Percentiles rank a stretch among this genome's conserved stretches.
These are phyloP conservation scores for Bonia amplexicaulis DNA, from an alignment of 176 grass and related monocot species.

Conservation along the genomic window DNA sequence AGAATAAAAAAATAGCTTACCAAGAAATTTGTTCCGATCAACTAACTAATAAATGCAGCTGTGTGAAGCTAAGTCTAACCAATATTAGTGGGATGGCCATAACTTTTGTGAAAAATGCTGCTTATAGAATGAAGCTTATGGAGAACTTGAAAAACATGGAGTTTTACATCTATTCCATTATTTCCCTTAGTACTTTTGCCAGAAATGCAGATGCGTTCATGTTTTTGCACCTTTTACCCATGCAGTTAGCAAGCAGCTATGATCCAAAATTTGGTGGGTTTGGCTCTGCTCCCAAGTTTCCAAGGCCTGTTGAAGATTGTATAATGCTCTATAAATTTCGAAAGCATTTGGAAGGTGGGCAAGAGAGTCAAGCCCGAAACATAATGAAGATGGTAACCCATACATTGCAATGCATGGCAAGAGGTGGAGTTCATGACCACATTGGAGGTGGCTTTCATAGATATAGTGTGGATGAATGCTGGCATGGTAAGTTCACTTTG, in stretches of 20 bases:
- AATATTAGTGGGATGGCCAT: neutral
- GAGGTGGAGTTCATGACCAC: constrained; percentile 95
- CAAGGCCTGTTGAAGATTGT: constrained; percentile 78
- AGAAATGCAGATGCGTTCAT: neutral
- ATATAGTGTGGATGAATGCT: constrained; percentile 94
- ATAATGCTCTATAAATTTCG: constrained; percentile 76
- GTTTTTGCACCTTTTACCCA: neutral
- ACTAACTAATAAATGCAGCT: neutral
- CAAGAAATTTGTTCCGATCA: neutral
- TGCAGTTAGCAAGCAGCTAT: constrained; percentile 62
- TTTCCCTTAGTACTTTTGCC: neutral
- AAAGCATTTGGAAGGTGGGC: constrained; percentile 48
- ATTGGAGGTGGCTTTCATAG: constrained; percentile 93
- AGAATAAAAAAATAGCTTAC: neutral
- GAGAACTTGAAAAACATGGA: neutral
- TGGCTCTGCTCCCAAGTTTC: constrained; percentile 90
- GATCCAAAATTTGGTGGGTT: constrained; percentile 90
- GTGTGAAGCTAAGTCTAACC: neutral
- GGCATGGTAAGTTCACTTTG: constrained; percentile 63
- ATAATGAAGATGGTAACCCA: constrained; percentile 73
- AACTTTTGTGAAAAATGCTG: neutral
- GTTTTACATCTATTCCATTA: neutral
- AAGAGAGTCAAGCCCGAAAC: constrained; percentile 51
- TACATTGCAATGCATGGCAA: constrained; percentile 83
- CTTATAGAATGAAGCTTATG: neutral